A percentile compares a stretch with the other conserved stretches of the same genome.
Evolutionary conservation across 768 basidiomycete genomes (phyloP).

Genomic region (Kwoniella shandongensis): DNA sequence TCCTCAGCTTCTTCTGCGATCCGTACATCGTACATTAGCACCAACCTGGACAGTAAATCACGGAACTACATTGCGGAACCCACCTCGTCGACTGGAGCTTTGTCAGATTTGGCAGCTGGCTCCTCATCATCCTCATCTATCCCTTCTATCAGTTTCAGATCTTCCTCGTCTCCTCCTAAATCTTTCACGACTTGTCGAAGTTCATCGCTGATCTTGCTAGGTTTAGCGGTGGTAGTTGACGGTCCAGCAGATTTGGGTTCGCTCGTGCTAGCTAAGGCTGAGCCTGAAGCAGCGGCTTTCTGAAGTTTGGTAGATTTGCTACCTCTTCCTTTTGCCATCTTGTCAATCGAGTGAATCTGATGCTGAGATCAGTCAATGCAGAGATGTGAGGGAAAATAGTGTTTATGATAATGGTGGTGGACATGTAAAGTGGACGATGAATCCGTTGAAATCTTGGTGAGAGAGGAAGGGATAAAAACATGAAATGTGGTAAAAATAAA

Average conservation of each 20-base stretch:
- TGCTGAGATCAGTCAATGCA: too few relatives aligned
- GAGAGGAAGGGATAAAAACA: constrained; percentile 7
- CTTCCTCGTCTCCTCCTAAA: constrained; percentile 52
- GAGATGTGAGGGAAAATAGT: too few relatives aligned
- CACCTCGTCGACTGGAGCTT: constrained; percentile 30
- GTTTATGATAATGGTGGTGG: too few relatives aligned
- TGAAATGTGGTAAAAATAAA: constrained; percentile 3
- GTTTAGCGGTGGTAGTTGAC: neutral
- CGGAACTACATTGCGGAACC: too few relatives aligned
- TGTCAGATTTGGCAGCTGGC: constrained; percentile 6
- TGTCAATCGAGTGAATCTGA: neutral
- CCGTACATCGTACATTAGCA: constrained; percentile 7
- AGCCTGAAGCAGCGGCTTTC: constrained; percentile 5
- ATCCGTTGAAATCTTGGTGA: constrained; percentile 7
- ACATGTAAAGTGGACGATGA: neutral
- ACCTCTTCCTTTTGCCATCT: constrained; percentile 19
- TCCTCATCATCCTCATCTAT: constrained; percentile 46
- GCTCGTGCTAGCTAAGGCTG: neutral
- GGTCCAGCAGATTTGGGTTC: constrained; percentile 6
- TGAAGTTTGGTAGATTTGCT: constrained; percentile 23
- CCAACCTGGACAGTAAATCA: neutral
- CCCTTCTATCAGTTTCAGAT: constrained; percentile 46
- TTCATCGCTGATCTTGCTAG: constrained; percentile 28
- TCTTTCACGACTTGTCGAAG: constrained; percentile 47
- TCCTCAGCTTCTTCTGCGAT: constrained; percentile 41